Evolutionary conservation across 305 asterid genomes (phyloP).

Genomic region (Fraxinus baroniana): DNA sequence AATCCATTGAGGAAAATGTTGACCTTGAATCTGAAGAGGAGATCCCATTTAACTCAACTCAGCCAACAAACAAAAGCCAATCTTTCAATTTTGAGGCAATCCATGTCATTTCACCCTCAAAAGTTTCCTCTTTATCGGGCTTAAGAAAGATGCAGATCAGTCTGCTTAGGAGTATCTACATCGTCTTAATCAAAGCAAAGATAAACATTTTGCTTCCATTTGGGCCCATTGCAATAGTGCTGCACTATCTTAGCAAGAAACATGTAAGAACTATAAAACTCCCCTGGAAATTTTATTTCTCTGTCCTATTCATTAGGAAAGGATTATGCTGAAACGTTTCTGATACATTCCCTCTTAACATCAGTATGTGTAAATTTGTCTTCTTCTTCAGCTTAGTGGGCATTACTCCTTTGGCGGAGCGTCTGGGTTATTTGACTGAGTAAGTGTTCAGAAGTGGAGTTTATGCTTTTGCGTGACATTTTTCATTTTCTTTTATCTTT

Average conservation of each 20-base stretch:
- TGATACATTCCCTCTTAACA: background rate
- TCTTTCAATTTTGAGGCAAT: slow-evolving; percentile 55
- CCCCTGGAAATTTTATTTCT: background rate
- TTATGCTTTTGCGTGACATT: background rate
- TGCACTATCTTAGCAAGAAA: slow-evolving; percentile 66
- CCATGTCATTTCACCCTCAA: slow-evolving; percentile 38
- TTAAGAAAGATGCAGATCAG: slow-evolving; percentile 49
- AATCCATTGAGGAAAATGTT: slow-evolving; percentile 51
- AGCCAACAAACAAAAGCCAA: slow-evolving; percentile 44
- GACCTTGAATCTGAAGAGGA: slow-evolving; percentile 78
- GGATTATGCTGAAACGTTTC: slow-evolving; percentile 10
- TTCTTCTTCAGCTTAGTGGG: slow-evolving; percentile 88
- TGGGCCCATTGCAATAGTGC: slow-evolving; percentile 80
- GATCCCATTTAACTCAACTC: slow-evolving; percentile 55
- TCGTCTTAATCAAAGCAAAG: slow-evolving; percentile 75
- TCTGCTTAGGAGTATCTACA: slow-evolving; percentile 63
- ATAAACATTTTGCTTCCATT: slow-evolving; percentile 85
- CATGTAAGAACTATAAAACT: slow-evolving; percentile 53
- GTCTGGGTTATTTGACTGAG: slow-evolving; percentile 95
- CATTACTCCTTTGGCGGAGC: slow-evolving; percentile 93
- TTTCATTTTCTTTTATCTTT: slow-evolving; percentile 12
- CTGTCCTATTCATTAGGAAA: slow-evolving; percentile 3
- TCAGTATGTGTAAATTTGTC: slow-evolving; percentile 41
- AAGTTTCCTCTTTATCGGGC: slow-evolving; percentile 48
- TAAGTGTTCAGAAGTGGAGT: slow-evolving; percentile 37